Base-by-base conservation (phyloP, 140 eudicot genomes). In the Ambrosia hybrid region DNA sequence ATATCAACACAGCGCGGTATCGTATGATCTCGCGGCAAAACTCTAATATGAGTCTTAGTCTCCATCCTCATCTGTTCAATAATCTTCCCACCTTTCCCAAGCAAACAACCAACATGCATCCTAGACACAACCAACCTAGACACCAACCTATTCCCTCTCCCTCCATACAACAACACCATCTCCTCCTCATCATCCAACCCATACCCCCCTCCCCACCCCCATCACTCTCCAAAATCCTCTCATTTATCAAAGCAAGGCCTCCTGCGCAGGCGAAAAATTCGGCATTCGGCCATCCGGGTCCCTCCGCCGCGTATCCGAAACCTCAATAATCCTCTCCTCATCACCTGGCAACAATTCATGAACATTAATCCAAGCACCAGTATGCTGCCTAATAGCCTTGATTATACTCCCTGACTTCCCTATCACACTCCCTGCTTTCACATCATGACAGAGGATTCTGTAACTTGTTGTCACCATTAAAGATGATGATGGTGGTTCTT, bases 81-180 rank as follows among this genome's bases (percentile, higher is more conserved):
- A 48, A 94, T 94, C 87, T 91, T 94, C 76, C 99, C 99, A 10
- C 99, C 99, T 83, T 94, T 94, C 55, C 99, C 99, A 55, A 94
- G 70, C 76, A 94, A 88, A 74, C 88, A 79, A 13, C 99, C 99
- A 3, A 94, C 99, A 77, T 94, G 99, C 97, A 94, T 77, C 65
- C 96, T 80, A 1, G 96, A 84, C 43, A 94, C 99, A 57, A 94
- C 99, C 73, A 94, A 36, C 78, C 97, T 84, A 0, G 97, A 81
- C 26, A 88, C 99, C 72, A 88, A 79, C 67, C 93, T 68, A 69
- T 74, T 85, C 4, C 43, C 83, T 49, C 7, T 41, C 46, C 84
- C 83, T 6, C 76, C 80, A 46, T 82, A 65, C 77, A 86, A 21
- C 30, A 21, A 0, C 30, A 21, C 30, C 39, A 81, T 83, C 1